Evolutionary conservation across 352 stramenopile genomes (phyloP).

Genomic region (Globisporangium cystogenes): DNA sequence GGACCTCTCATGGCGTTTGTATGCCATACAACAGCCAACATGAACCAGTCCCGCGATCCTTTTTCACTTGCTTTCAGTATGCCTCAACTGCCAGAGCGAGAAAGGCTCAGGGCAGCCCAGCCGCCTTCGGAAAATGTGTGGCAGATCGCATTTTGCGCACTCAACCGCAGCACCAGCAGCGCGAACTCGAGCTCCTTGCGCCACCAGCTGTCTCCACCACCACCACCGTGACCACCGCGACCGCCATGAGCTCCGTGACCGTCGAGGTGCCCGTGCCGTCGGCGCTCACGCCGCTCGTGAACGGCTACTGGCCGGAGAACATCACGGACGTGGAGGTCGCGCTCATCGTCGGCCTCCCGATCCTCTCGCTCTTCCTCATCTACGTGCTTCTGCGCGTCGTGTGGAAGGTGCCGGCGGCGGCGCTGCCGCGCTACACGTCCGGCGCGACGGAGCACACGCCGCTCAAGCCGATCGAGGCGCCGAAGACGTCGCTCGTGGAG

Average conservation of each 20-base stretch:
- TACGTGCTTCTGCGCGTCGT: conserved; percentile 61
- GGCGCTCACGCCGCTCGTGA: conserved; percentile 4
- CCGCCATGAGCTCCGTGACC: conserved; percentile 10
- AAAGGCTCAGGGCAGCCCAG: too few relatives aligned
- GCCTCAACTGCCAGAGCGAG: too few relatives aligned
- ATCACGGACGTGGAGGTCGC: conserved; percentile 13
- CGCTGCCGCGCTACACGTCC: conserved; percentile 27
- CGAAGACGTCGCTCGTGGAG: conserved; percentile 44
- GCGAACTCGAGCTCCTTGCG: too few relatives aligned
- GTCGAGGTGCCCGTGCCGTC: conserved; percentile 9
- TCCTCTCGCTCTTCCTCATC: conserved; percentile 43
- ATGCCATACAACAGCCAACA: background rate
- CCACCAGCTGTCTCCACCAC: too few relatives aligned
- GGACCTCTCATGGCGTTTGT: background rate
- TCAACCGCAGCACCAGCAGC: background rate
- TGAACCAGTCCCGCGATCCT: background rate
- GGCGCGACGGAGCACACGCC: conserved; percentile 26
- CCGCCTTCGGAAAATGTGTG: too few relatives aligned
- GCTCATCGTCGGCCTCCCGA: conserved; percentile 32
- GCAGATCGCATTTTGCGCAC: background rate
- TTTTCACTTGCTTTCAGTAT: background rate
- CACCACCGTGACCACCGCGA: too few relatives aligned
- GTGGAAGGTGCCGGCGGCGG: conserved; percentile 41
- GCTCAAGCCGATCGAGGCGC: conserved; percentile 22
- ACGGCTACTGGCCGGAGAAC: conserved; percentile 17